phyloP scores from a whole-genome alignment of 2,329 filamentous ascomycete species.

The Epicoccum nigrum region DNA sequence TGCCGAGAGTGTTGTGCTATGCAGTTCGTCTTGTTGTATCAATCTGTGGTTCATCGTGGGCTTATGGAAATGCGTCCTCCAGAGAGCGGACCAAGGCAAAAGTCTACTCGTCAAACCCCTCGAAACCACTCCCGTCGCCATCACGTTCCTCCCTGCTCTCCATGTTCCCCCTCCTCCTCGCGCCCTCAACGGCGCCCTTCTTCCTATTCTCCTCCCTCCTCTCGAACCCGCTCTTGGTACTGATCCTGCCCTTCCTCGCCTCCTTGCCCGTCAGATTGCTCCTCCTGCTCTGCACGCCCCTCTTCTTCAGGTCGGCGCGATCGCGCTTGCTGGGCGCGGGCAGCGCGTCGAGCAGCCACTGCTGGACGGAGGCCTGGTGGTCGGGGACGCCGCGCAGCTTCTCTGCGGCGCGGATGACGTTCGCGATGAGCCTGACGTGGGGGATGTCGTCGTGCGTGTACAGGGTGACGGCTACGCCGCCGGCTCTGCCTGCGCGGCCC shows the following conservation, averaged over 20 bases:
- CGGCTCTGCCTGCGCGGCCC: constrained; percentile 82
- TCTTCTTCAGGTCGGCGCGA: constrained; percentile 79
- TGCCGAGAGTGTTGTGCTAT: no score
- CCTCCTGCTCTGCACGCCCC: constrained; percentile 77
- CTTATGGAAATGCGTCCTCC: no score
- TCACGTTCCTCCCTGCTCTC: constrained; percentile 16
- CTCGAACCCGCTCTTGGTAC: constrained; percentile 80
- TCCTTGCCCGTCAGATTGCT: constrained; percentile 36
- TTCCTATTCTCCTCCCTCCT: constrained; percentile 70
- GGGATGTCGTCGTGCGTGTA: constrained; percentile 96
- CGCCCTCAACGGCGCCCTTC: constrained; percentile 56
- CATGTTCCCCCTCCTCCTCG: constrained; percentile 35
- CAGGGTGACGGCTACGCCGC: constrained; percentile 88
- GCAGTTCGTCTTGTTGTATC: no score
- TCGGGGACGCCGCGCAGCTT: constrained; percentile 61
- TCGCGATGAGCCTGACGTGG: constrained; percentile 87
- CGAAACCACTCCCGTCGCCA: constrained; percentile 17
- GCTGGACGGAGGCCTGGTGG: constrained; percentile 56
- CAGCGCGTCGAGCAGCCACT: constrained; percentile 85
- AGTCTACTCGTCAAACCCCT: no score
- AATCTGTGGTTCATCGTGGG: no score
- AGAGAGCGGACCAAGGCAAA: no score
- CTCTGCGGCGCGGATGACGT: constrained; percentile 86
- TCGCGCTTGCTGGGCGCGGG: constrained; percentile 84
- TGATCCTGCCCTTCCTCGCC: constrained; percentile 66